phyloP scores from a whole-genome alignment of 257 asterid genomes.

The Verbascum thapsus region DNA sequence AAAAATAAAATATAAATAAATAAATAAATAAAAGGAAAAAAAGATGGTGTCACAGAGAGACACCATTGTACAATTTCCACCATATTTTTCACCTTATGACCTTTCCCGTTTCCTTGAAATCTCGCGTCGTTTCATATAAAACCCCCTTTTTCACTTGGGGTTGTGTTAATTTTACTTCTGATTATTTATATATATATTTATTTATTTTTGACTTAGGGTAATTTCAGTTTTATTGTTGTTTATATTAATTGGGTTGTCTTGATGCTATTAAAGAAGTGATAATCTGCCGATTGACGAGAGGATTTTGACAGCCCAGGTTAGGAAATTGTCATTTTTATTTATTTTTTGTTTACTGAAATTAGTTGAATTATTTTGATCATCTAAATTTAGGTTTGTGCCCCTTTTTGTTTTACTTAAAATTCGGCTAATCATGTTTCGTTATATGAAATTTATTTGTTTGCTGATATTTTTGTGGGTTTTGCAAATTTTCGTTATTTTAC shows the following conservation, averaged over 20 bases:
- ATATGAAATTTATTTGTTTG: not conserved
- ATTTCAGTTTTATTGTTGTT: not conserved
- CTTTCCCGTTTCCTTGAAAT: conserved; percentile 36
- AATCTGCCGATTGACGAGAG: conserved; percentile 18
- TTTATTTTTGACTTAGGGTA: not conserved
- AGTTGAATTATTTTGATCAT: conserved; percentile 7
- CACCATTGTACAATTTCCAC: conserved; percentile 28
- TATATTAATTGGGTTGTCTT: not conserved
- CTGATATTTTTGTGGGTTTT: not conserved
- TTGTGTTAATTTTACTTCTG: conserved; percentile 1
- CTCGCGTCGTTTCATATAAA: conserved; percentile 18
- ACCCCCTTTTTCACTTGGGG: conserved; percentile 6
- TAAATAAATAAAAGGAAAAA: not conserved
- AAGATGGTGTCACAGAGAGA: conserved; percentile 19
- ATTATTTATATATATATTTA: not conserved
- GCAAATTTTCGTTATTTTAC: not conserved
- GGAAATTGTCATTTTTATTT: conserved; percentile 10
- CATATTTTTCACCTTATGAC: conserved; percentile 29
- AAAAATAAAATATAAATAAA: not conserved
- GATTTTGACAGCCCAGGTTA: conserved; percentile 44
- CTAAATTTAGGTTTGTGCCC: not conserved
- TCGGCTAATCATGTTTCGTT: not conserved
- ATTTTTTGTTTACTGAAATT: not conserved
- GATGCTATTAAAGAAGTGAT: conserved; percentile 14
- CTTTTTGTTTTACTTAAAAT: not conserved